Percentiles rank a stretch among this genome's conserved stretches.
Evolutionary conservation across 202 grass and related monocot species (phyloP).

Genomic region (Cymbopogon flexuosus): DNA sequence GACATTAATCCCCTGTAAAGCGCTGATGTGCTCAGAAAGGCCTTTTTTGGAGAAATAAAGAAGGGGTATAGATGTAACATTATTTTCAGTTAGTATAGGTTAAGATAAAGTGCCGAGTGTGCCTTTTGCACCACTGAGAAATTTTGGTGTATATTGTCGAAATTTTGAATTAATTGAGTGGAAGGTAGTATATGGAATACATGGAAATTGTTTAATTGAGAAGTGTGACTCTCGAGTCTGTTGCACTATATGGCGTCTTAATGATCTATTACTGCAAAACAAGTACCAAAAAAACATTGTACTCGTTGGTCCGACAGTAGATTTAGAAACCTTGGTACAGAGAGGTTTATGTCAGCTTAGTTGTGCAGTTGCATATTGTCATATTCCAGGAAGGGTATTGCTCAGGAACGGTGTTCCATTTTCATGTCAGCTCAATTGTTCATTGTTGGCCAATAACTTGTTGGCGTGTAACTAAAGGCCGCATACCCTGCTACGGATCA

Average conservation of each 20-base stretch:
- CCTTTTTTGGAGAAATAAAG: neutral
- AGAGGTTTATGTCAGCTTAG: conserved; percentile 15
- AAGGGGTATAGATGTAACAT: conserved; percentile 3
- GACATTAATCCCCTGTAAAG: neutral
- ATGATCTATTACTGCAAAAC: neutral
- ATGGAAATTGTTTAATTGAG: neutral
- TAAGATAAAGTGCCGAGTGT: neutral
- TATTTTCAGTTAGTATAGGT: neutral
- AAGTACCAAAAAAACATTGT: neutral
- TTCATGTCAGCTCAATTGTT: neutral
- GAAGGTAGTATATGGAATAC: neutral
- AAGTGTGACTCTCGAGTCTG: neutral
- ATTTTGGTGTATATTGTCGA: conserved; percentile 14
- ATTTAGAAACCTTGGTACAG: conserved; percentile 56
- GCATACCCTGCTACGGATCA: neutral
- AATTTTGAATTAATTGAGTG: conserved; percentile 4
- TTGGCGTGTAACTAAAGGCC: neutral
- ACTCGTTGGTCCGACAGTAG: neutral
- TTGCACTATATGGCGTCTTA: neutral
- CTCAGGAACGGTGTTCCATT: neutral
- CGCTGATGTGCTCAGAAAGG: neutral
- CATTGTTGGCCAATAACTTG: neutral
- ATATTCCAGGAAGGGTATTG: neutral
- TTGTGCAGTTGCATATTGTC: neutral
- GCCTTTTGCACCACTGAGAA: neutral